A percentile compares a stretch with the other conserved stretches of the same genome.
Conservation (phyloP, 1,139 yeast species). For the Debaryomyces psychrophilus region DNA sequence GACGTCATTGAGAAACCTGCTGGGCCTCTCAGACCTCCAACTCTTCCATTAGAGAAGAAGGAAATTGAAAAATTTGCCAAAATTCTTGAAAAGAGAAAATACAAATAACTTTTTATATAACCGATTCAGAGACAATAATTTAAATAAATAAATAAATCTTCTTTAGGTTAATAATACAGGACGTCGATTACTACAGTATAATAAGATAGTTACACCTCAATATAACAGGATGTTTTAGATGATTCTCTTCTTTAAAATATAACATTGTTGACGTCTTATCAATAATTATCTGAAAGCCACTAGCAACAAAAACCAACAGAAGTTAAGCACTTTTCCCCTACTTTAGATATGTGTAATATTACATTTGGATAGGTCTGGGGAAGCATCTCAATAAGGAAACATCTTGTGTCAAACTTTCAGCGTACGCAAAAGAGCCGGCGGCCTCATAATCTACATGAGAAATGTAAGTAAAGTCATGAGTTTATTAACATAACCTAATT, state of each 20-base stretch:
- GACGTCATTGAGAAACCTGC: slow-evolving; percentile 19
- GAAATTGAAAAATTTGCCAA: slow-evolving; percentile 15
- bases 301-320: not conserved
- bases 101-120: slow-evolving; percentile 11
- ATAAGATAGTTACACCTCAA: not conserved
- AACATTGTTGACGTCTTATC: no score
- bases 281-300: not conserved
- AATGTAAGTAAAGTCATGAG: not conserved
- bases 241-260: no score
- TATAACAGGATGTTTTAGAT: no score
- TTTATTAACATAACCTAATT: not conserved
- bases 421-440: no score
- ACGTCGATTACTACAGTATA: not conserved
- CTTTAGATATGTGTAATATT: not conserved
- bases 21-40: slow-evolving; percentile 19
- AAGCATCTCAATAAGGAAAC: no score
- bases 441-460: no score
- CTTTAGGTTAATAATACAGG: not conserved
- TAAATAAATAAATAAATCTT: not conserved
- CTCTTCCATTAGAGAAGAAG: slow-evolving; percentile 16
- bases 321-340: not conserved
- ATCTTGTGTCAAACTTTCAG: no score
- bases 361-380: not conserved
- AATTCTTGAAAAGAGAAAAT: slow-evolving; percentile 17
- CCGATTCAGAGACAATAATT: not conserved